These are phyloP conservation scores for Pichia rugopelliculosa DNA, from an alignment of 805 yeast genomes.

Conservation along the genomic window DNA sequence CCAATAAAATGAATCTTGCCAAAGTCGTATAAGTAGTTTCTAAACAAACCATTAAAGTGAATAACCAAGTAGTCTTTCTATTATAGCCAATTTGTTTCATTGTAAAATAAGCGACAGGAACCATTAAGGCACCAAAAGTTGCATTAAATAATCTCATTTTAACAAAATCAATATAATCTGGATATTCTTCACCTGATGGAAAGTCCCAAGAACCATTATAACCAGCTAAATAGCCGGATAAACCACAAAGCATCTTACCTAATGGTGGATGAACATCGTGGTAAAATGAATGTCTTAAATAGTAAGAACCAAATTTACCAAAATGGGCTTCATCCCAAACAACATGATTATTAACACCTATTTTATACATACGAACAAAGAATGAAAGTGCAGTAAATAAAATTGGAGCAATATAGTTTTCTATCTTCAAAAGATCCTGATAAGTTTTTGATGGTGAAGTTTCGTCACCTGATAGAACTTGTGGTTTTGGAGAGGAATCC, in stretches of 20 bases:
- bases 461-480: slow-evolving; percentile 10
- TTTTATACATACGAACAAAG: slow-evolving; percentile 64
- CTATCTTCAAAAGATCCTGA: slow-evolving; percentile 17
- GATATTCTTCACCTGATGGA: slow-evolving; percentile 73
- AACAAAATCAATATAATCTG: slow-evolving; percentile 69
- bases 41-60: slow-evolving; percentile 70
- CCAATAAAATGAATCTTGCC: slow-evolving; percentile 84
- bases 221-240: slow-evolving; percentile 77
- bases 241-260: slow-evolving; percentile 73
- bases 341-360: slow-evolving; percentile 65
- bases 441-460: slow-evolving; percentile 11
- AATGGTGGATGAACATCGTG: slow-evolving; percentile 86
- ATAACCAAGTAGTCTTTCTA: slow-evolving; percentile 65
- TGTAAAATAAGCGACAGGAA: slow-evolving; percentile 82
- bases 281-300: slow-evolving; percentile 70
- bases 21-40: slow-evolving; percentile 81
- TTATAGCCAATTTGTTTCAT: slow-evolving; percentile 70
- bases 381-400: slow-evolving; percentile 64
- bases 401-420: slow-evolving; percentile 42
- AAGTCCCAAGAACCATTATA: slow-evolving; percentile 84
- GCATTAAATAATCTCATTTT: slow-evolving; percentile 89
- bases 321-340: slow-evolving; percentile 99
- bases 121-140: slow-evolving; percentile 70
- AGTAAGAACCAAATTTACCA: slow-evolving; percentile 79
- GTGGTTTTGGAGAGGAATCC: slow-evolving; percentile 3